phyloP scores from a whole-genome alignment of 164 flowering plant species.

The Taxillus chinensis region DNA sequence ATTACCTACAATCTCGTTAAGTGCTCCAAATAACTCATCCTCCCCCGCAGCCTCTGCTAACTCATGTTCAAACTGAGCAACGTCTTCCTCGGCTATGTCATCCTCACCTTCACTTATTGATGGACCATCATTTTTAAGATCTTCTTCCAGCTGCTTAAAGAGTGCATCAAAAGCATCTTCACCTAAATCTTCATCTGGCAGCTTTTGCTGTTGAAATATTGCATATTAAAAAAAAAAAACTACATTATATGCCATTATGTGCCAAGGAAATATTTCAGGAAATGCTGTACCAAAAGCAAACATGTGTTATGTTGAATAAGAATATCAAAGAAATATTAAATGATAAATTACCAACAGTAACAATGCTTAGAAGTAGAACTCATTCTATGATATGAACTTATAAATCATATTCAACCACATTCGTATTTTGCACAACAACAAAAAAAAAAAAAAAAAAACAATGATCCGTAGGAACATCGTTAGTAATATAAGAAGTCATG shows the following conservation, averaged over 20 bases:
- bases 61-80: constrained; percentile 59
- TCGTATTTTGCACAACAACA: too few relatives aligned
- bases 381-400: too few relatives aligned
- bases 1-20: constrained; percentile 13
- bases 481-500: too few relatives aligned
- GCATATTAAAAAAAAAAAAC: background rate
- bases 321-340: too few relatives aligned
- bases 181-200: constrained; percentile 34
- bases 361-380: too few relatives aligned
- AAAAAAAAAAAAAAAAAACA: too few relatives aligned
- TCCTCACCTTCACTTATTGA: constrained; percentile 42
- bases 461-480: too few relatives aligned
- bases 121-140: constrained; percentile 53
- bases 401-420: too few relatives aligned
- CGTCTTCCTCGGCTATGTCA: constrained; percentile 74
- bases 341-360: too few relatives aligned
- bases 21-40: constrained; percentile 28
- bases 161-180: constrained; percentile 82
- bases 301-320: too few relatives aligned
- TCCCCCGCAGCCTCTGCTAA: constrained; percentile 48
- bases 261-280: too few relatives aligned
- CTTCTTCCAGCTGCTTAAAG: constrained; percentile 73
- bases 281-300: too few relatives aligned
- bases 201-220: constrained; percentile 10
- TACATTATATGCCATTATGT: background rate